Evolutionary conservation across 116 monocot species (phyloP).

Genomic region (Dioscorea cayenensis): DNA sequence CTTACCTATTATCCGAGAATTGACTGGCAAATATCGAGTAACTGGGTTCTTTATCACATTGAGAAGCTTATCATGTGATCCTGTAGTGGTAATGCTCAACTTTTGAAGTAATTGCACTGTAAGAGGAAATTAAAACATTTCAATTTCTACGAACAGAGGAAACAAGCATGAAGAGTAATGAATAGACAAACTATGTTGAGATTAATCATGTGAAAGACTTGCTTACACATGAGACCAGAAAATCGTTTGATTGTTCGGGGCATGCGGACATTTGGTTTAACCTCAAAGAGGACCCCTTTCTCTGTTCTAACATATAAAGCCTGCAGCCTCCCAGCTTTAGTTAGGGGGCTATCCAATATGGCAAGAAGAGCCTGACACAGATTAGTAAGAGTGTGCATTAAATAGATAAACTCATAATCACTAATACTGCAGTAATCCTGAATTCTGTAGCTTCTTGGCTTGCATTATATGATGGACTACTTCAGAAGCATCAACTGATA

Average conservation of each 20-base stretch:
- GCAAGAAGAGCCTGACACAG: constrained; percentile 76
- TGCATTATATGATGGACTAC: too few relatives aligned
- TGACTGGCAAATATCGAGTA: constrained; percentile 71
- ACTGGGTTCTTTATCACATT: constrained; percentile 94
- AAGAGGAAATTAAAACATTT: constrained; percentile 3
- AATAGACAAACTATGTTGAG: background rate
- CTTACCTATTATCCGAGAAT: constrained; percentile 81
- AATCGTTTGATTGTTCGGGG: constrained; percentile 92
- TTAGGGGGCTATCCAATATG: constrained; percentile 90
- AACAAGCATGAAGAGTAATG: background rate
- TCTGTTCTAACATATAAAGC: constrained; percentile 86
- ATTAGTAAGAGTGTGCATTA: background rate
- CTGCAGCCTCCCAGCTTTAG: constrained; percentile 83
- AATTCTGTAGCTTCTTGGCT: background rate
- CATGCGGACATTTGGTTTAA: constrained; percentile 91
- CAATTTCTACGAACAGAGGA: background rate
- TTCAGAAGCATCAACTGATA: too few relatives aligned
- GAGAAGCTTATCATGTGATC: constrained; percentile 88
- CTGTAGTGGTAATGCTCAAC: constrained; percentile 74
- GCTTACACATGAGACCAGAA: constrained; percentile 95
- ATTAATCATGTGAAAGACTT: background rate
- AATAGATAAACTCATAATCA: background rate
- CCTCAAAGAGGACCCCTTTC: constrained; percentile 82
- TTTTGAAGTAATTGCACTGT: constrained; percentile 84
- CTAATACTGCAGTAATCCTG: background rate